Evolutionary conservation across 257 asterid genomes (phyloP), one percentile per base, ranked within the genome.

Genomic region (Scutellaria galericulata): DNA sequence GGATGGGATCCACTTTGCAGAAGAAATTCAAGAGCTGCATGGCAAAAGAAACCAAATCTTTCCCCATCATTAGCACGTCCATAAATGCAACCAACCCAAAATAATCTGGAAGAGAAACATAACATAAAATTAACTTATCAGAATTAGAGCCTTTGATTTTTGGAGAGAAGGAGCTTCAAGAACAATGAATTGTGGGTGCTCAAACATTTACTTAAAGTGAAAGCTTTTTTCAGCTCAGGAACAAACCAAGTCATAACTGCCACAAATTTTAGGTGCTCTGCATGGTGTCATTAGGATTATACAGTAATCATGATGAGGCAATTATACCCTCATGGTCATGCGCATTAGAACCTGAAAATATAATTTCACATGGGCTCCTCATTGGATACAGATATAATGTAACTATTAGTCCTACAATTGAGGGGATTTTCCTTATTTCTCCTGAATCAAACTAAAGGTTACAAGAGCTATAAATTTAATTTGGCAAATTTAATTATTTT

Each of bases 11-110:
- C 97, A 79, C 90, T 82, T 83, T 92, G 99, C 80, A 84, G 87
- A 84, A 95, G 99, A 81, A 95, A 95, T 85, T 95, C 99, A 5
- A 95, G 90, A 76, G 98, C 97, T 44, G 97, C 98, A 52, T 92
- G 87, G 81, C 98, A 90, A 82, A 95, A 95, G 91, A 95, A 95
- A 78, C 90, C 92, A 82, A 95, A 95, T 80, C 99, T 83, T 78
- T 92, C 96, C 47, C 86, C 95, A 65, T 95, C 99, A 74, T 95
- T 90, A 48, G 44, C 75, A 69, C 96, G 84, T 52, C 98, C 98
- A 74, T 95, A 95, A 67, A 95, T 64, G 80, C 97, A 83, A 46
- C 98, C 99, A 66, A 76, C 88, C 93, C 82, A 83, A 79, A 95
- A 92, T 66, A 87, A 87, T 72, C 99, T 95, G 90, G 68, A 72